Conservation (phyloP, 225 moss, liverwort and hornwort species). For the Sphagnum contortum region DNA sequence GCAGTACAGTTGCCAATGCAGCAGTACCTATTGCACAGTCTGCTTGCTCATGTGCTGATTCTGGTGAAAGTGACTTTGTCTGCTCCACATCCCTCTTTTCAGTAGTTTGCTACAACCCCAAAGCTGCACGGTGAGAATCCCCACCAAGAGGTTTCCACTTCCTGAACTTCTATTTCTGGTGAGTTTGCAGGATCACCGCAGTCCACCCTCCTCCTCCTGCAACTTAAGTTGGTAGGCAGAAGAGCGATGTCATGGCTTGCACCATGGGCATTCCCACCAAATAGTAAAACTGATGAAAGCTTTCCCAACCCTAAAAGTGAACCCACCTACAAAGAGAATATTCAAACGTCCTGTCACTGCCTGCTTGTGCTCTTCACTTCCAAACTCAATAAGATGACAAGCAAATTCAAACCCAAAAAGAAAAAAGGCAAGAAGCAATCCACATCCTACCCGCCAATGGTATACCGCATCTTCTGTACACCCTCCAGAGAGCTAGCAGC, state of each 20-base stretch:
- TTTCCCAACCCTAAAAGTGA: constrained; percentile 11
- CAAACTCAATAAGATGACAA: not conserved
- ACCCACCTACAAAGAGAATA: constrained; percentile 12
- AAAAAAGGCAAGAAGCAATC: not conserved
- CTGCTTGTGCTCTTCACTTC: not conserved
- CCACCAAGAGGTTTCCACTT: too few relatives aligned
- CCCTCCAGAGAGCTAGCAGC: constrained; percentile 13
- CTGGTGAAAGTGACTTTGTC: constrained; percentile 14
- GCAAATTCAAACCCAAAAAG: not conserved
- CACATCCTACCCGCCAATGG: constrained; percentile 14
- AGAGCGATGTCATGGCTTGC: constrained; percentile 6
- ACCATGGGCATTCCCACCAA: constrained; percentile 19
- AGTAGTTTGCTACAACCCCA: not conserved
- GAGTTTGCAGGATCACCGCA: constrained; percentile 3
- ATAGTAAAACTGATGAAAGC: constrained; percentile 6
- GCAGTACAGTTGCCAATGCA: constrained; percentile 28
- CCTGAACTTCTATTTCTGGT: not conserved
- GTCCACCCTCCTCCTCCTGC: not conserved
- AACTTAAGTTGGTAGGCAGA: not conserved
- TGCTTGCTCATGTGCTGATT: constrained; percentile 15
- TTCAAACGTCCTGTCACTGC: not conserved
- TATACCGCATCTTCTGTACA: constrained; percentile 18
- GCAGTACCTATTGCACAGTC: constrained; percentile 18
- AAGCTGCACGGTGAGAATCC: too few relatives aligned
- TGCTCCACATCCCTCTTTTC: constrained; percentile 32